These are phyloP conservation scores for Termitomyces sp. DNA, from an alignment of 768 basidiomycete genomes.

Conservation along the genomic window DNA sequence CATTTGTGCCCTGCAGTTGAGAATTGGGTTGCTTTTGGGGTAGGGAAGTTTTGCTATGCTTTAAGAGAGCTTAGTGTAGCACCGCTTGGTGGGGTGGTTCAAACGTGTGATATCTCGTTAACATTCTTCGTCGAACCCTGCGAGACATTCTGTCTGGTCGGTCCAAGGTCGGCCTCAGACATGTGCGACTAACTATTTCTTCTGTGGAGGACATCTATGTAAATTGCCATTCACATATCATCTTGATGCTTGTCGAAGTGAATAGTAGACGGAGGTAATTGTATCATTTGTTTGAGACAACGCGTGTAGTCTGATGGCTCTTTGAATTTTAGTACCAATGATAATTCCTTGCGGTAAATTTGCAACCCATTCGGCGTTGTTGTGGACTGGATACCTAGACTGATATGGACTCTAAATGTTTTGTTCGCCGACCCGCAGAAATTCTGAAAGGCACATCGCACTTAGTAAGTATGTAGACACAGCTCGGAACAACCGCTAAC, in stretches of 20 bases:
- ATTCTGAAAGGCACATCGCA: background rate
- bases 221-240: no score
- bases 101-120: background rate
- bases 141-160: background rate
- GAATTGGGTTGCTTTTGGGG: background rate
- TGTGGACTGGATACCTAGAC: background rate
- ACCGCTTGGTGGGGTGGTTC: background rate
- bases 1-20: background rate
- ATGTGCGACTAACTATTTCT: background rate
- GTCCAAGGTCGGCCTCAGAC: background rate
- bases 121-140: background rate
- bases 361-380: background rate
- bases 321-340: no score
- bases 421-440: background rate
- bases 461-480: no score
- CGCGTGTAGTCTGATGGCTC: background rate
- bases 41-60: background rate
- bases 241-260: no score
- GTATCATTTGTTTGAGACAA: background rate
- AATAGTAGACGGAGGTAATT: no score
- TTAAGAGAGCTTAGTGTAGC: background rate
- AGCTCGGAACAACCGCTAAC: no score
- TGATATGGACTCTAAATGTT: background rate
- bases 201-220: background rate
- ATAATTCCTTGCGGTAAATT: no score